These are phyloP conservation scores for Botrytis hyacinthi DNA, from an alignment of 2,329 filamentous ascomycete genomes.

Conservation along the genomic window DNA sequence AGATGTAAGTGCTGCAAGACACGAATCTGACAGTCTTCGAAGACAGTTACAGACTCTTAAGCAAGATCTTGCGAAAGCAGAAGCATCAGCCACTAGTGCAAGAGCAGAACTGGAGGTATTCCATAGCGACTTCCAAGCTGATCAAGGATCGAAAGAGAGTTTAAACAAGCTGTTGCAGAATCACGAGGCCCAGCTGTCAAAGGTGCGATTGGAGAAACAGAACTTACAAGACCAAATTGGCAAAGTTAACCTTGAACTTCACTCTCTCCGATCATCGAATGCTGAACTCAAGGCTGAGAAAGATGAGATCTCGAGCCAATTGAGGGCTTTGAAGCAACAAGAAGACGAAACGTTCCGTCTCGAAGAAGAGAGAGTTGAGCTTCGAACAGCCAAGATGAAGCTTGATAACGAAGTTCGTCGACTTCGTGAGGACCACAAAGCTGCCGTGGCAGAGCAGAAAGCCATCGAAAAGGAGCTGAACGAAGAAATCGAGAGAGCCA, in stretches of 20 bases:
- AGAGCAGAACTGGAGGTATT: conserved; percentile 37
- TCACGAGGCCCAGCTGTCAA: conserved; percentile 55
- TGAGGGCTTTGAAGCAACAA: conserved; percentile 54
- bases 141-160: conserved; percentile 48
- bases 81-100: conserved; percentile 33
- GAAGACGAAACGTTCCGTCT: conserved; percentile 59
- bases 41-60: conserved; percentile 44
- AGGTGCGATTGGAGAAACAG: conserved; percentile 59
- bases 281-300: conserved; percentile 62
- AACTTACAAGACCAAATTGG: conserved; percentile 61
- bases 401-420: conserved; percentile 66
- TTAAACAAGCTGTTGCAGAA: conserved; percentile 58
- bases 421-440: conserved; percentile 61
- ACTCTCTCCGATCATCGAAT: conserved; percentile 54
- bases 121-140: conserved; percentile 34
- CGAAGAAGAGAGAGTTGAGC: conserved; percentile 67
- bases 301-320: conserved; percentile 62
- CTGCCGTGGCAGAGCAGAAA: conserved; percentile 55
- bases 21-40: conserved; percentile 43
- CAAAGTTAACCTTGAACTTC: conserved; percentile 58
- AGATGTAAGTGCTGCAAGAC: conserved; percentile 46
- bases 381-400: conserved; percentile 65
- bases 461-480: conserved; percentile 63
- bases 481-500: conserved; percentile 63
- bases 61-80: conserved; percentile 37